Evolutionary conservation across 345 rosid genomes (phyloP), one percentile per base, ranked within the genome.

Genomic region (Eucalyptus tenuipes): DNA sequence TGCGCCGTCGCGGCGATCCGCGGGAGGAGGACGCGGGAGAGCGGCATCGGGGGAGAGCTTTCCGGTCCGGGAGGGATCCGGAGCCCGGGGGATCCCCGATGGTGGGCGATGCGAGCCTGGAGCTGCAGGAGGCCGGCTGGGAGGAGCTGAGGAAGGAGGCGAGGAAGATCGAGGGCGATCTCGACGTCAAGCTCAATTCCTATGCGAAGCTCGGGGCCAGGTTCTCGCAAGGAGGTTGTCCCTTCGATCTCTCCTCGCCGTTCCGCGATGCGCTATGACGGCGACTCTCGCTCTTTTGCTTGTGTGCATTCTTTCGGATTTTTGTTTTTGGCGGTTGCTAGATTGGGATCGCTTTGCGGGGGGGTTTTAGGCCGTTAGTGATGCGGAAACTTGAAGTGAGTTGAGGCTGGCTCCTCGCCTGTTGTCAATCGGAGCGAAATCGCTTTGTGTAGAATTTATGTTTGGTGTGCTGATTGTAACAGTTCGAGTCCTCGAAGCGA

Each of bases 91-190:
- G 92, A 93, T 91, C 92, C 88, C 89, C 64, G 92, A 97, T 96
- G 99, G 92, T 93, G 92, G 98, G 14, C 29, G 84, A 95, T 89
- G 86, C 94, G 92, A 95, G 87, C 93, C 92, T 95, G 89, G 98
- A 95, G 94, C 92, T 97, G 86, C 99, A 97, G 93, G 99, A 98
- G 91, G 96, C 98, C 47, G 99, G 99, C 45, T 98, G 99, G 98
- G 99, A 96, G 91, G 99, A 98, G 88, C 93, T 97, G 87, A 93
- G 99, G 92, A 93, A 92, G 88, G 98, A 96, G 86, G 99, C 99
- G 85, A 95, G 99, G 86, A 98, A 95, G 94, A 92, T 97, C 91
- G 99, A 97, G 92, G 97, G 98, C 89, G 99, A 97, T 96, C 97
- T 97, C 89, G 99, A 97, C 81, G 98, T 98, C 82, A 98, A 98